phyloP scores from a whole-genome alignment of 163 green algal genomes.

The Trebouxiophyceae sp. region DNA sequence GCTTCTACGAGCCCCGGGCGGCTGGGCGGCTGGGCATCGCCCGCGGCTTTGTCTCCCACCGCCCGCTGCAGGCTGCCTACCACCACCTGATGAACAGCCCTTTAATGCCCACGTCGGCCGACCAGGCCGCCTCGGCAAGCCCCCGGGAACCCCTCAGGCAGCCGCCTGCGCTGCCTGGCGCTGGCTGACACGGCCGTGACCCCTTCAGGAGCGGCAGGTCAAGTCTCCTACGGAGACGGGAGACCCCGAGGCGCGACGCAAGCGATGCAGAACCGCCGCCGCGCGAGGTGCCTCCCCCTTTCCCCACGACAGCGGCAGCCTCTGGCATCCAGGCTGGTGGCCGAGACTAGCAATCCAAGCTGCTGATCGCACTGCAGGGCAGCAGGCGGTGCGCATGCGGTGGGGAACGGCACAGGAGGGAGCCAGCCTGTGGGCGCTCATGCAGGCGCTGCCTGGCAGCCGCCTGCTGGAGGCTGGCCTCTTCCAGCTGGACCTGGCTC shows the following conservation, averaged over 20 bases:
- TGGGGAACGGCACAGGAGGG: conserved; percentile 50
- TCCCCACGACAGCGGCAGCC: no score
- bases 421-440: conserved; percentile 22
- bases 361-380: conserved; percentile 6
- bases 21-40: conserved; percentile 6
- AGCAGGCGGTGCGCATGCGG: conserved; percentile 28
- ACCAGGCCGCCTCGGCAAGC: no score
- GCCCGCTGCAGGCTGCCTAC: conserved; percentile 11
- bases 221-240: neutral
- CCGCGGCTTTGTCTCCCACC: conserved; percentile 7
- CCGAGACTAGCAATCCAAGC: no score
- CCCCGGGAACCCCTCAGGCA: no score
- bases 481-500: conserved; percentile 21
- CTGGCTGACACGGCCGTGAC: no score
- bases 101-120: no score
- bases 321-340: no score
- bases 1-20: conserved; percentile 36
- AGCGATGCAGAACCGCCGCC: neutral
- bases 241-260: neutral
- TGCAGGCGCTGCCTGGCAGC: conserved; percentile 16
- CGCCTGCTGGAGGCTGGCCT: conserved; percentile 38
- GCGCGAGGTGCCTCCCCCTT: no score
- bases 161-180: no score
- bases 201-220: neutral
- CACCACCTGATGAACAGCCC: no score